A percentile compares a stretch with the other conserved stretches of the same genome.
These are phyloP conservation scores for Botrytis fragariae DNA, from an alignment of 2,329 filamentous ascomycete genomes.

Conservation along the genomic window DNA sequence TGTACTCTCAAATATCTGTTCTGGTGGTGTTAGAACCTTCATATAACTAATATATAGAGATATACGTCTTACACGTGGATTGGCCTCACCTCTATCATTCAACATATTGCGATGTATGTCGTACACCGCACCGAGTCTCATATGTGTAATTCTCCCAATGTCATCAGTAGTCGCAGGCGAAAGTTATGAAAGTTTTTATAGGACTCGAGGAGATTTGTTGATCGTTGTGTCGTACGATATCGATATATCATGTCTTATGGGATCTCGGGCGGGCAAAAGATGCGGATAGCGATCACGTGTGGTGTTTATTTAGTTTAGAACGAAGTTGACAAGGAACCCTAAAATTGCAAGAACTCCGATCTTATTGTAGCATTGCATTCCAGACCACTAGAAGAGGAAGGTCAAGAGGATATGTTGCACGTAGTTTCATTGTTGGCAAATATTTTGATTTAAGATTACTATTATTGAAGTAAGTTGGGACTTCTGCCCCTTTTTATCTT, in stretches of 20 bases:
- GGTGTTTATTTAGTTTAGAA: conserved; percentile 20
- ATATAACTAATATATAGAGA: conserved; percentile 29
- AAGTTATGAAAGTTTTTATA: conserved; percentile 13
- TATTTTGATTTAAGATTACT: conserved; percentile 18
- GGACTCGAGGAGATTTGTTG: conserved; percentile 24
- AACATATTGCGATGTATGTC: conserved; percentile 30
- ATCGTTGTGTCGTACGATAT: conserved; percentile 33
- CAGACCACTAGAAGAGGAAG: not conserved
- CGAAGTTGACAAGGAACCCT: conserved; percentile 14
- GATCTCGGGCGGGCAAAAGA: conserved; percentile 26
- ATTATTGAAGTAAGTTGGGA: not conserved
- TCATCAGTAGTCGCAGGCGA: conserved; percentile 16
- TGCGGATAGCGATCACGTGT: conserved; percentile 33
- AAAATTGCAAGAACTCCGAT: conserved; percentile 11
- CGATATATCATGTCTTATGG: conserved; percentile 29
- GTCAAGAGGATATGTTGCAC: not conserved
- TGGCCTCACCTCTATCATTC: conserved; percentile 37
- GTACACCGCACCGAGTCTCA: conserved; percentile 18
- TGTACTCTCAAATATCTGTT: conserved; percentile 24
- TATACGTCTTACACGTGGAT: conserved; percentile 37
- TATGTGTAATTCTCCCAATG: conserved; percentile 2
- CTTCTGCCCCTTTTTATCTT: conserved; percentile 9
- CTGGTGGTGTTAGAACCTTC: conserved; percentile 28
- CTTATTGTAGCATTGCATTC: conserved; percentile 15
- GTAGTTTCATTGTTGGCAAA: conserved; percentile 6